phyloP scores from a whole-genome alignment of 768 basidiomycete genomes.

The Boletus speciosus region DNA sequence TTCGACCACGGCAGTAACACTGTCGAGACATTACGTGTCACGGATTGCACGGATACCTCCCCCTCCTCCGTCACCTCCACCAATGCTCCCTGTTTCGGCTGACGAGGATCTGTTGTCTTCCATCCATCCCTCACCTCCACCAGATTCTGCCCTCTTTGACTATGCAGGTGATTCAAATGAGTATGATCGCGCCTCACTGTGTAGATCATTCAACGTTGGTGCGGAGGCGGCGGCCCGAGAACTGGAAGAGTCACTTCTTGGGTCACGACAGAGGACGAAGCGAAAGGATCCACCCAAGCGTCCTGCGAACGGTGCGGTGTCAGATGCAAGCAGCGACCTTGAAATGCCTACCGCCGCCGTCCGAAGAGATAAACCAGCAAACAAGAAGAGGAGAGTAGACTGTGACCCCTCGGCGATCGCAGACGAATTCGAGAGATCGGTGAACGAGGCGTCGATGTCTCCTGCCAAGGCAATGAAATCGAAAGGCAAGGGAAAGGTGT shows the following conservation, averaged over 20 bases:
- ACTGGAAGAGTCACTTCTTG: slow-evolving; percentile 54
- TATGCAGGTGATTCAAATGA: slow-evolving; percentile 23
- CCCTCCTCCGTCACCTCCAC: slow-evolving; percentile 38
- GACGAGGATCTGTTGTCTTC: slow-evolving; percentile 37
- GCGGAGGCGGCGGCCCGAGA: slow-evolving; percentile 59
- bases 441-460: slow-evolving; percentile 38
- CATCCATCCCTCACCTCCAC: slow-evolving; percentile 36
- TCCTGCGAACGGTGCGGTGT: slow-evolving; percentile 43
- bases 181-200: slow-evolving; percentile 22
- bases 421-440: slow-evolving; percentile 49
- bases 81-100: slow-evolving; percentile 26
- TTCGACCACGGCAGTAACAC: slow-evolving; percentile 48
- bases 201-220: slow-evolving; percentile 22
- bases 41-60: slow-evolving; percentile 46
- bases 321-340: slow-evolving; percentile 58
- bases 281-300: slow-evolving; percentile 50
- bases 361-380: slow-evolving; percentile 41
- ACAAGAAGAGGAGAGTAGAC: slow-evolving; percentile 65
- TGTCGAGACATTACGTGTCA: slow-evolving; percentile 36
- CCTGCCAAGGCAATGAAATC: slow-evolving; percentile 34
- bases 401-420: slow-evolving; percentile 34
- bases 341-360: slow-evolving; percentile 39
- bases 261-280: slow-evolving; percentile 35
- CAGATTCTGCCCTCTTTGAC: slow-evolving; percentile 30
- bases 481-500: slow-evolving; percentile 53